phyloP scores from a whole-genome alignment of 768 basidiomycete species.

The Russula griseocarnosa region DNA sequence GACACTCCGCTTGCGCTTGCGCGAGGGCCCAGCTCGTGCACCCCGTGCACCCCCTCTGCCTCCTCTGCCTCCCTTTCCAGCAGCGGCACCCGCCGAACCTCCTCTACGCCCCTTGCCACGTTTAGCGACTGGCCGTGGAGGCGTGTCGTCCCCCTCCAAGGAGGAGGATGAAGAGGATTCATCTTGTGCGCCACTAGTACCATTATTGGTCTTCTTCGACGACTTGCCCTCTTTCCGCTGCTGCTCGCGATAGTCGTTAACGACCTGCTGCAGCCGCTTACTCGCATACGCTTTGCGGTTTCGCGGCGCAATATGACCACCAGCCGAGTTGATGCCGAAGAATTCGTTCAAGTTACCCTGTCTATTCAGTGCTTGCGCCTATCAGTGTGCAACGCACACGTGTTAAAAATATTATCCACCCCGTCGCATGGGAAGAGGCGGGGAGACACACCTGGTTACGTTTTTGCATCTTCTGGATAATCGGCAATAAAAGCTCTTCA shows the following conservation, averaged over 20 bases:
- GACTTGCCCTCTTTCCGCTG: constrained; percentile 32
- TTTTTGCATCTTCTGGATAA: constrained; percentile 84
- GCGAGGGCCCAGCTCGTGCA: constrained; percentile 14
- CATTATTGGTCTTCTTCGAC: not conserved
- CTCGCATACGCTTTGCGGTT: constrained; percentile 79
- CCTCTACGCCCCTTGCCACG: constrained; percentile 11
- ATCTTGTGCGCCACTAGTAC: not conserved
- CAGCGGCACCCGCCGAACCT: not conserved
- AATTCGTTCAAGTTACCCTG: constrained; percentile 75
- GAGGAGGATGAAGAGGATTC: constrained; percentile 4
- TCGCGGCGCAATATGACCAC: constrained; percentile 69
- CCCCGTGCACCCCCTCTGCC: constrained; percentile 21
- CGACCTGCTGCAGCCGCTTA: constrained; percentile 82
- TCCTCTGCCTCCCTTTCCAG: constrained; percentile 13
- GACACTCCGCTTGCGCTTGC: constrained; percentile 28
- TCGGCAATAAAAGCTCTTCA: constrained; percentile 86
- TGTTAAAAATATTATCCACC: not conserved
- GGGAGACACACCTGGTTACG: constrained; percentile 59
- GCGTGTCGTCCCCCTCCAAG: not conserved
- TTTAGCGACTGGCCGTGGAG: constrained; percentile 1
- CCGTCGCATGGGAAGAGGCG: not conserved
- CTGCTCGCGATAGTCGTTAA: constrained; percentile 70
- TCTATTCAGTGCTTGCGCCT: constrained; percentile 63
- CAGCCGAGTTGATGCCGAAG: constrained; percentile 65
- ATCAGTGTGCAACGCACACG: not conserved